Evolutionary conservation across 306 rosid species (phyloP), one percentile per base, ranked within the genome.

Genomic region (Geum urbanum): DNA sequence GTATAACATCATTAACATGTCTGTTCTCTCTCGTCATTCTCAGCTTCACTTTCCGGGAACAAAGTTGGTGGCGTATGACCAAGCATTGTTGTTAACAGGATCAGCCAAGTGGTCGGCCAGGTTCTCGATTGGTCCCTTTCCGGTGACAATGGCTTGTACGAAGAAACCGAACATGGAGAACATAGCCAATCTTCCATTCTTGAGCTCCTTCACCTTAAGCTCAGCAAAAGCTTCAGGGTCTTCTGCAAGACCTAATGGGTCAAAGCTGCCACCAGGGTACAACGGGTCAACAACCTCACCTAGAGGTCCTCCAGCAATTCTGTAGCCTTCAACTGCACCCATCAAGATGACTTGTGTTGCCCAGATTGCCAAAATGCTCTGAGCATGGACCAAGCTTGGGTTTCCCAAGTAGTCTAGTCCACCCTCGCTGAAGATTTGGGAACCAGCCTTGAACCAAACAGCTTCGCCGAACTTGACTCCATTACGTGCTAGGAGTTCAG

Each of bases 381-480:
- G 76, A 0, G 76, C 80, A 59, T 76, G 76, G 48, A 76, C 60
- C 52, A 76, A 32, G 60, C 66, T 70, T 9, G 76, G 80, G 71
- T 76, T 76, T 4, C 76, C 80, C 74, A 80, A 63, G 62, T 80
- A 76, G 65, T 80, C 84, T 0, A 76, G 78, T 2, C 78, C 73
- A 5, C 84, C 78, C n/a, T 80, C 84, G 3, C 72, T 67, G 54
- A 80, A 80, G 37, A 76, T 80, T 9, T 80, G 84, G 4, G 78
- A 50, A 0, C 78, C 78, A 0, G 78, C 84, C 50, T 76, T 80
- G 72, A 80, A 80, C 81, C 84, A 80, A 0, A 76, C 75, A 0
- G 78, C 84, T 6, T 80, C 80, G 1, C 80, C 77, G 46, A 80
- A 80, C 54, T 80, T 75, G 22, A 80, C 84, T 4, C 77, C 84